Evolutionary conservation across 441 rosid species (phyloP).

Genomic region (Euphorbia neoarborescens): DNA sequence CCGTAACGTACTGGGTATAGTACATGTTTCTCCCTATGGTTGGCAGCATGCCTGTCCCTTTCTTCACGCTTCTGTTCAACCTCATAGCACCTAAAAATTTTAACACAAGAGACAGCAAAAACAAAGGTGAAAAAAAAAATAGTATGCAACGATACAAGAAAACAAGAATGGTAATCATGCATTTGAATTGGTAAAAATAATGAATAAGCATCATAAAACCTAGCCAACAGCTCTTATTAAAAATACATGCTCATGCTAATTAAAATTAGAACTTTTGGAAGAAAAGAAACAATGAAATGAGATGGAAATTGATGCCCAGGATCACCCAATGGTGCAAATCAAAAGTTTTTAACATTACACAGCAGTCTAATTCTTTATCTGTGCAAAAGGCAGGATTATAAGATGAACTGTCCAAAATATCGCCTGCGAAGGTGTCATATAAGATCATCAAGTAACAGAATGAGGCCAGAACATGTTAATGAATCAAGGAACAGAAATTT

Average conservation of each 20-base stretch:
- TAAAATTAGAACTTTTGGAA: not conserved
- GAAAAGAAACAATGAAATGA: not conserved
- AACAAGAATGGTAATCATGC: not conserved
- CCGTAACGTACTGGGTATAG: constrained; percentile 67
- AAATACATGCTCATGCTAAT: not conserved
- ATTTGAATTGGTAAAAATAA: not conserved
- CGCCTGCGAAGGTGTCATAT: not conserved
- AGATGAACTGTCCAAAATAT: not conserved
- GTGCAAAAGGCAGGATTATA: not conserved
- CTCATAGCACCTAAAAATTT: constrained; percentile 65
- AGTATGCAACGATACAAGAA: not conserved
- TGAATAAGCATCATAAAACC: not conserved
- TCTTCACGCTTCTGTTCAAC: constrained; percentile 85
- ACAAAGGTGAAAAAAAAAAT: constrained; percentile 17
- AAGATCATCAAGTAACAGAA: constrained; percentile 3
- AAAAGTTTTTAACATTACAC: not conserved
- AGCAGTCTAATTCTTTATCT: not conserved
- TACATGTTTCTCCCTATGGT: constrained; percentile 72
- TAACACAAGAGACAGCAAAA: constrained; percentile 7
- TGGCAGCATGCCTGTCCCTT: constrained; percentile 81
- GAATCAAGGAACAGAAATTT: not conserved
- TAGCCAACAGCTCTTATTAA: not conserved
- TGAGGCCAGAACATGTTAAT: not conserved
- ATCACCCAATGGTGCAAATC: not conserved
- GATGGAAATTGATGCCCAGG: not conserved